Base-by-base conservation (phyloP, 352 stramenopile species). In the Globisporangium lucens region DNA sequence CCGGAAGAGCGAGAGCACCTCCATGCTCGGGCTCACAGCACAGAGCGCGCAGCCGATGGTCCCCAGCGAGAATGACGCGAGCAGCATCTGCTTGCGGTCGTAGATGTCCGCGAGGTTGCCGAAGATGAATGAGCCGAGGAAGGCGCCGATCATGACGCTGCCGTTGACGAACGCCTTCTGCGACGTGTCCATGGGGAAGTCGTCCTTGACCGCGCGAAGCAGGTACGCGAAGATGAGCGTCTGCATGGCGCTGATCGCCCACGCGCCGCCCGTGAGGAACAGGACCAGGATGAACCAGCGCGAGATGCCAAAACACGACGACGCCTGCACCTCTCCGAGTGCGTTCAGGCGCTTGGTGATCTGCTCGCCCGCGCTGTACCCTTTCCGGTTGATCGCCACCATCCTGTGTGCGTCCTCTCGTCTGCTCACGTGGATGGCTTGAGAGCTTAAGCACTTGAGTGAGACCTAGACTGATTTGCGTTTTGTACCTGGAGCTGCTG, bases 231-330 rank as follows among this genome's bases (percentile, higher is more conserved):
- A 75, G 13, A 72, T 46, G 36, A 75, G 71, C 53, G 67, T 75
- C 41, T 75, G 65, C 70, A 75, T 75, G 20, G 70, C 56, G 56
- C 71, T 68, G 52, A 75, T 70, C 13, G 66, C 70, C 70, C 70
- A 75, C 6, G 59, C 70, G 43, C 66, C 47, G 20, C 70, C 70
- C 4, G 70, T 57, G 35, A 69, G 29, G 4, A 62, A 12, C 9
- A 75, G 66, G 41, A 73, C 30, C n/a, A 56, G 36, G 62, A 75
- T 56, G 66, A 70, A 74, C 46, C 68, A 74, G 0, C 51, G 47
- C 33, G 68, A 74, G 43, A 70, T 36, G 30, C 61, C 61, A 33
- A 66, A 60, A 9, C 24, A 43, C 4, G 36, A 46, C 13, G 22
- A 22, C 24, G 36, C 35, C 41, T 56, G 58, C 22, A 56, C 4